phyloP scores from a whole-genome alignment of 257 asterid genomes.

The Fraxinus anomala region DNA sequence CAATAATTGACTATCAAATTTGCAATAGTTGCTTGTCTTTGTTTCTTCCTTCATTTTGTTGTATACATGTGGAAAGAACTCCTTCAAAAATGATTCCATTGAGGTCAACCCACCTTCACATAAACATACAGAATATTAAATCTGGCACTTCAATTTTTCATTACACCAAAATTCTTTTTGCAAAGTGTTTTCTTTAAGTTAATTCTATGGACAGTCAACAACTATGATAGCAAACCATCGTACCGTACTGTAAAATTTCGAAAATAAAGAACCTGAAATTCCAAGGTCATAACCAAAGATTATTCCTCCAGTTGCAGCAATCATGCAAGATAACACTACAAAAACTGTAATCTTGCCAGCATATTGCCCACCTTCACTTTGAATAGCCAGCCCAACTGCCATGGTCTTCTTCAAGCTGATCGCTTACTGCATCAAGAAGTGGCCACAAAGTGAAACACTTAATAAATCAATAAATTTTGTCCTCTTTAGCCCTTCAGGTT shows the following conservation, averaged over 20 bases:
- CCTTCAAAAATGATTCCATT: conserved; percentile 49
- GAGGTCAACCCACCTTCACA: conserved; percentile 59
- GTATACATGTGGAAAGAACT: conserved; percentile 51
- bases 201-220: neutral
- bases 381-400: conserved; percentile 12
- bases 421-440: neutral
- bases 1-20: conserved; percentile 47
- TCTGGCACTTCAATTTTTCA: neutral
- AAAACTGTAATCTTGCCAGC: conserved; percentile 43
- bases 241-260: no score
- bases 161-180: neutral
- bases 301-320: conserved; percentile 54
- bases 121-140: neutral
- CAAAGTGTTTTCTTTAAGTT: no score
- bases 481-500: neutral
- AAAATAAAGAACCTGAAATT: conserved; percentile 40
- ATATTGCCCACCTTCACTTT: conserved; percentile 29
- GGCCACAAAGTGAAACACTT: neutral
- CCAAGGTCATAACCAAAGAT: conserved; percentile 53
- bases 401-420: conserved; percentile 14
- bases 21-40: conserved; percentile 52
- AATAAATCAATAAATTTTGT: neutral
- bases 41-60: conserved; percentile 33
- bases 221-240: neutral
- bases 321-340: conserved; percentile 46